Evolutionary conservation across 2,329 filamentous ascomycete genomes (phyloP).

Genomic region (Fusarium fujikuroi): DNA sequence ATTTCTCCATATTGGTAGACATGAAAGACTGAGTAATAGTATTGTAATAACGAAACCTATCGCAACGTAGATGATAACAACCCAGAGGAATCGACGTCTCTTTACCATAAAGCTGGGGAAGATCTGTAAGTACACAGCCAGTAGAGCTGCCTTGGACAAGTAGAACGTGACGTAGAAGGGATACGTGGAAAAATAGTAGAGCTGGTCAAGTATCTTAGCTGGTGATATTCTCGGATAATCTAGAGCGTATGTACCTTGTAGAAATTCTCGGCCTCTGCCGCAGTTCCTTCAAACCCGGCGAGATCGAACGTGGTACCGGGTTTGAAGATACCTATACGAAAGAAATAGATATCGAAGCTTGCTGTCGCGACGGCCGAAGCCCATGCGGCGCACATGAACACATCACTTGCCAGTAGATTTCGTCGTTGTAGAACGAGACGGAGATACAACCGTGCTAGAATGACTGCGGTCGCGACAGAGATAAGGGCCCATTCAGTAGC

Average conservation of each 20-base stretch:
- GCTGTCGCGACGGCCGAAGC: not conserved
- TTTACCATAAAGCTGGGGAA: constrained; percentile 25
- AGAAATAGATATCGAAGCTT: not conserved
- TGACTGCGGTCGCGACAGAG: not conserved
- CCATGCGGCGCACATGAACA: constrained; percentile 24
- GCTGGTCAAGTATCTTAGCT: not conserved
- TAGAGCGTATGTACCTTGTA: not conserved
- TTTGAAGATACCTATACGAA: not conserved
- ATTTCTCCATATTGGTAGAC: constrained; percentile 6
- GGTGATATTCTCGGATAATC: rapidly evolving
- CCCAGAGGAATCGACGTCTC: constrained; percentile 20
- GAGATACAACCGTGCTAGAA: constrained; percentile 14
- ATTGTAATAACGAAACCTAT: not conserved
- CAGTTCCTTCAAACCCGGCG: not conserved
- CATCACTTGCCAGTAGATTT: constrained; percentile 9
- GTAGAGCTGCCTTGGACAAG: constrained; percentile 12
- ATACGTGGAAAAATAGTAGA: not conserved
- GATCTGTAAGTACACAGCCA: constrained; percentile 18
- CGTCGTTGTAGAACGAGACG: constrained; percentile 6
- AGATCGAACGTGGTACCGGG: not conserved
- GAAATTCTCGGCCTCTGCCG: not conserved
- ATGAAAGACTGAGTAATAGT: not conserved
- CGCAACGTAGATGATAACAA: not conserved
- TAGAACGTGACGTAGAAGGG: constrained; percentile 2
- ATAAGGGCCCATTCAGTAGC: constrained; percentile 12